These are phyloP conservation scores for Penicillium sp. DNA, from an alignment of 2,329 filamentous ascomycete species.

Conservation along the genomic window DNA sequence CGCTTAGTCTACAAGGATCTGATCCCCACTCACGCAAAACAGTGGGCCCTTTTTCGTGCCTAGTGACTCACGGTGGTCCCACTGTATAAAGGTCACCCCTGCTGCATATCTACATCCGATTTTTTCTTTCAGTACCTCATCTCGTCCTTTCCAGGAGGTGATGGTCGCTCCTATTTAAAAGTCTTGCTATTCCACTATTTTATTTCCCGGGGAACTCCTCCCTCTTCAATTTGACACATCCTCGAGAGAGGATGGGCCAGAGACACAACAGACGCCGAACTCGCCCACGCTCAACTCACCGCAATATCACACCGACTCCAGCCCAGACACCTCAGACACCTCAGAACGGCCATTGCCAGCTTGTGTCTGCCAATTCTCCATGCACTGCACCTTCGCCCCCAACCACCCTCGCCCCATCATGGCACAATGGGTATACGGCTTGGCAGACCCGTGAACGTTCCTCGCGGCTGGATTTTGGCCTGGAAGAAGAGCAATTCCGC, in stretches of 20 bases:
- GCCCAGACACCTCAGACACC: constrained; percentile 11
- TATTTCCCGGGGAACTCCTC: constrained; percentile 4
- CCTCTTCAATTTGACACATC: constrained; percentile 5
- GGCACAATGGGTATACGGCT: constrained; percentile 45
- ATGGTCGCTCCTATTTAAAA: constrained; percentile 40
- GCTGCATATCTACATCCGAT: background rate
- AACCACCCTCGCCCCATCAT: constrained; percentile 39
- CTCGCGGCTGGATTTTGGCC: constrained; percentile 30
- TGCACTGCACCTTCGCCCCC: constrained; percentile 24
- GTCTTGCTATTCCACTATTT: constrained; percentile 9
- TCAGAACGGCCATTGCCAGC: constrained; percentile 14
- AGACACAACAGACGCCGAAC: constrained; percentile 50
- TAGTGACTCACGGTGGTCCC: constrained; percentile 22
- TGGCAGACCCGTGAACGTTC: constrained; percentile 42
- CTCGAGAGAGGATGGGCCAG: constrained; percentile 45
- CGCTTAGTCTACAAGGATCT: constrained; percentile 12
- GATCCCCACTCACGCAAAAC: constrained; percentile 13
- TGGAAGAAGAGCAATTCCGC: constrained; percentile 47
- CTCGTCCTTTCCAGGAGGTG: constrained; percentile 40
- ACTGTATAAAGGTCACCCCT: constrained; percentile 23
- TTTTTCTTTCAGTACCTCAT: constrained; percentile 30
- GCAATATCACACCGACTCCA: constrained; percentile 14
- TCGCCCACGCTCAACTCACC: constrained; percentile 40
- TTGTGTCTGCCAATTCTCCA: constrained; percentile 20
- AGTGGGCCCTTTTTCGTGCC: constrained; percentile 15